Evolutionary conservation across 345 rosid species (phyloP), one percentile per base, ranked within the genome.

Genomic region (Corymbia maculata): DNA sequence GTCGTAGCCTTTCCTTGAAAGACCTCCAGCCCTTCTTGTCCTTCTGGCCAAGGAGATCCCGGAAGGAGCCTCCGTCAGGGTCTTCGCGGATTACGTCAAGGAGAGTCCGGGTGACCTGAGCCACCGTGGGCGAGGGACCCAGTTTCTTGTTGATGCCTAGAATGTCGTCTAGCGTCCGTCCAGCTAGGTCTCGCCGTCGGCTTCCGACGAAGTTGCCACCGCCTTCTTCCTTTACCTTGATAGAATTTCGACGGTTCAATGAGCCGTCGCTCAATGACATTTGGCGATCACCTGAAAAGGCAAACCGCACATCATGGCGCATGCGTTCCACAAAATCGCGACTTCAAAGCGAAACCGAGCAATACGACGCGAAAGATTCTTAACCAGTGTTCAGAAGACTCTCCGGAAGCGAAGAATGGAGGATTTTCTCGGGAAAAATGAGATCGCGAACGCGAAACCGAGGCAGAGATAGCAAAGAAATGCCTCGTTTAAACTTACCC

Each of bases 11-110:
- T 26, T 97, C 98, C 57, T 97, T 93, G 93, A 98, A 95, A 17
- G 90, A 88, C 79, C 92, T 96, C 99, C 99, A 97, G 90, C 93
- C 93, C 91, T 93, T 94, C 70, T 90, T 93, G 53, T 98, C 99
- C 52, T 93, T 94, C 79, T 91, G 91, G 4, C 91, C 93, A 11
- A 28, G 12, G 79, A 42, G 61, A 70, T 12, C 49, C 45, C 17
- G 47, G 85, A 52, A 85, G 55, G 85, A 88, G 87, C 79, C 85
- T 45, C 28, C 52, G 16, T 80, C 86, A 52, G 93, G 93, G 86
- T 95, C 98, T n/a, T 92, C 95, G 22, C 88, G 94, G 91, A 95
- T 93, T 84, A 95, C 90, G 59, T 95, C 96, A 47, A 94, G 88
- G 51, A 95, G 95, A 19, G 96, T 94, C 44, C 91, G 90, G 87